Conservation (phyloP, 1,284 basidiomycete species). For the Lentinula novae-zelandiae region DNA sequence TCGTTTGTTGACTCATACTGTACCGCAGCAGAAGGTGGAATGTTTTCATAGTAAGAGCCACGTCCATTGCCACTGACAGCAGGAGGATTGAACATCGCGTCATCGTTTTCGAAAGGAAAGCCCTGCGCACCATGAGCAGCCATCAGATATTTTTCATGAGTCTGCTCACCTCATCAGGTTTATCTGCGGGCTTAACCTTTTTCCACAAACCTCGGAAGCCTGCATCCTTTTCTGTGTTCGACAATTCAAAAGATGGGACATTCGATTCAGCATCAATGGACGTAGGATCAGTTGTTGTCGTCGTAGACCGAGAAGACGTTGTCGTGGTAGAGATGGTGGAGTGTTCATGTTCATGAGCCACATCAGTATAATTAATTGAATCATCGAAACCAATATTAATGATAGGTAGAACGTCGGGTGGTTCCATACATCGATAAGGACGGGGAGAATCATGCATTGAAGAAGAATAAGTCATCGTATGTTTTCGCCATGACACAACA, state of each 20-base stretch:
- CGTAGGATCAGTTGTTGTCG: background rate
- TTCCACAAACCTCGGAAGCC: conserved; percentile 67
- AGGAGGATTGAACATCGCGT: conserved; percentile 73
- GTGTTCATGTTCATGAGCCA: background rate
- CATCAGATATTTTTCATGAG: background rate
- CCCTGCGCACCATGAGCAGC: conserved; percentile 30
- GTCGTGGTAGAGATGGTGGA: background rate
- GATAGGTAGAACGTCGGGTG: background rate
- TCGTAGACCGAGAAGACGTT: conserved; percentile 2
- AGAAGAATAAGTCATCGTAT: background rate
- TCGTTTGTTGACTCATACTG: background rate
- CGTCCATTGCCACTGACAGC: conserved; percentile 23
- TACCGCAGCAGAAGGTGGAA: background rate
- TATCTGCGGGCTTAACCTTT: conserved; percentile 62
- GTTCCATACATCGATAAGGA: background rate
- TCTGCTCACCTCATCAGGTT: conserved; percentile 60
- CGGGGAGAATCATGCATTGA: background rate
- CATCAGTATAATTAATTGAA: background rate
- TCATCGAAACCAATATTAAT: background rate
- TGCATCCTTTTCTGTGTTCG: conserved; percentile 30
- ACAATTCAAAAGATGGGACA: background rate
- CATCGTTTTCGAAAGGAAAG: conserved; percentile 68
- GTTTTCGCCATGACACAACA: background rate
- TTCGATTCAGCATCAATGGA: background rate
- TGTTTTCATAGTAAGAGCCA: conserved; percentile 26